These are phyloP conservation scores for Fusarium sp. DNA, from an alignment of 2,329 filamentous ascomycete species.

Conservation along the genomic window DNA sequence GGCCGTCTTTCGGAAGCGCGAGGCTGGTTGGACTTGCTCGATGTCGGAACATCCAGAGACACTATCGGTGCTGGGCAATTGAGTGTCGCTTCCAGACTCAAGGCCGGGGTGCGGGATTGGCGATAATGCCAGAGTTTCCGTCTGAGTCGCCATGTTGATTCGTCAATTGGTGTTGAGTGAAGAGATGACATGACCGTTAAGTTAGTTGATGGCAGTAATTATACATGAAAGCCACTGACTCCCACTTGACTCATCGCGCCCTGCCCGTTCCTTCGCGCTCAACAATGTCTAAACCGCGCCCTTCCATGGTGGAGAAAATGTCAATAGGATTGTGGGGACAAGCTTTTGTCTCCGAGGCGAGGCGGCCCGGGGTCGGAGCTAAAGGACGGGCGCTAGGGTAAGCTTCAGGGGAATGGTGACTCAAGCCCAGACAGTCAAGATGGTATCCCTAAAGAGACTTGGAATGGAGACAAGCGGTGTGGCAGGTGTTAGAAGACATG, in stretches of 20 bases:
- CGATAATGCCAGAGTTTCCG: not conserved
- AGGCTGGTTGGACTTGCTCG: not conserved
- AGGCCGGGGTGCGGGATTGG: not conserved
- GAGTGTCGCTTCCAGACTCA: not conserved
- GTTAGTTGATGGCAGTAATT: not conserved
- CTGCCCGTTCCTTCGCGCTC: not conserved
- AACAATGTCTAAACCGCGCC: not conserved
- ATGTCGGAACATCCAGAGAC: not conserved
- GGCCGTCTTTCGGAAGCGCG: constrained; percentile 32
- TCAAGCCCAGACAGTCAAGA: not conserved
- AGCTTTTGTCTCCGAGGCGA: not conserved
- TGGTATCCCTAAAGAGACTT: not conserved
- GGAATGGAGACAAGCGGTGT: not conserved
- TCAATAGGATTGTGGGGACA: not conserved
- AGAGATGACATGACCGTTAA: not conserved
- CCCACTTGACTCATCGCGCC: not conserved
- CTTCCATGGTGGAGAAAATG: not conserved
- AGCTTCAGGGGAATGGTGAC: not conserved
- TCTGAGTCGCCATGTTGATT: not conserved
- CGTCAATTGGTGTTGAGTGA: not conserved
- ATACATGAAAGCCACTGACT: not conserved
- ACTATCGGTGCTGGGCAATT: not conserved
- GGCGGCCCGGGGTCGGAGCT: not conserved
- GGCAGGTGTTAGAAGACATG: not conserved
- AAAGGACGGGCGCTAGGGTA: not conserved